Evolutionary conservation across 495 filamentous ascomycete genomes (phyloP).

Genomic region (Xylaria palmicola): DNA sequence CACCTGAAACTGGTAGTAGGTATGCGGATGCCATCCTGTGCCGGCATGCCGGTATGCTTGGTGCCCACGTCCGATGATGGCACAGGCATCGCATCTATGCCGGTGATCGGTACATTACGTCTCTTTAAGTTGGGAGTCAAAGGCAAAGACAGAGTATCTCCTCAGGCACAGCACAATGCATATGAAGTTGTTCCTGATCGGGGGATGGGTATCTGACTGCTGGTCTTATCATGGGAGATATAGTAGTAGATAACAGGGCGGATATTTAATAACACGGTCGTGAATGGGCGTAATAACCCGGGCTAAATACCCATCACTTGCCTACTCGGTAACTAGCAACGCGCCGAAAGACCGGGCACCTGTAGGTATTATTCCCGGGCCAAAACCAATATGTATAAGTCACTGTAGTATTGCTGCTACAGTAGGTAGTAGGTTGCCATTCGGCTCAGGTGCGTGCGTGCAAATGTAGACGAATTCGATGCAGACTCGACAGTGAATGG

Average conservation of each 20-base stretch:
- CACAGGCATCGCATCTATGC: neutral
- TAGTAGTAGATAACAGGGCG: too few species aligned
- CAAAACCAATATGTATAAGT: neutral
- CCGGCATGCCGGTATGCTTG: neutral
- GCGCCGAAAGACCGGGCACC: too few species aligned
- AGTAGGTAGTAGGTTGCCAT: neutral
- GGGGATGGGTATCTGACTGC: too few species aligned
- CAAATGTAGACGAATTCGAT: neutral
- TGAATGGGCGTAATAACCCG: too few species aligned
- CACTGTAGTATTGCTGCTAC: neutral
- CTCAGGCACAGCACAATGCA: too few species aligned
- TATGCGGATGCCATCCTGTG: neutral
- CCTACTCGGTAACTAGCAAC: too few species aligned
- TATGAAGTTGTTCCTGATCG: too few species aligned
- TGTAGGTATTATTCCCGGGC: conserved; percentile 1
- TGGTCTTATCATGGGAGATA: too few species aligned
- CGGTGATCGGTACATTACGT: neutral
- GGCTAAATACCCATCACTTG: neutral
- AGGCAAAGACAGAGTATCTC: too few species aligned
- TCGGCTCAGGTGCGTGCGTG: neutral
- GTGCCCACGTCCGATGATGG: neutral
- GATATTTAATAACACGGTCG: too few species aligned
- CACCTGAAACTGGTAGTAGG: conserved; percentile 5
- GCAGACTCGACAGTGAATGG: neutral
- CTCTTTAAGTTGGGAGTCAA: too few species aligned